Evolutionary conservation across 208 protist genomes (phyloP), one percentile per base, ranked within the genome.

Genomic region (Crithidia brevicula): DNA sequence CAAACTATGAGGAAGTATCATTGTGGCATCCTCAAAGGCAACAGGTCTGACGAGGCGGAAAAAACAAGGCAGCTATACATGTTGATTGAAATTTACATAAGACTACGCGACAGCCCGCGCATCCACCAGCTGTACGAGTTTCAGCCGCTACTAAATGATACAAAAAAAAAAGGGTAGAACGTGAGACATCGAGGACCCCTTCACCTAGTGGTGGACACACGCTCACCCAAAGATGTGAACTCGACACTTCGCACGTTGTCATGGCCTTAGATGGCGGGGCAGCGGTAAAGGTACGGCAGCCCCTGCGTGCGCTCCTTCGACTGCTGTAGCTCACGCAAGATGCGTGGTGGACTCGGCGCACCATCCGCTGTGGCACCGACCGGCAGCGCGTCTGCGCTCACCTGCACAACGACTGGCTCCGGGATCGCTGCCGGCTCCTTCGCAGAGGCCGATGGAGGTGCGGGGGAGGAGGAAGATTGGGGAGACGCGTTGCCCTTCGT

Each of bases 271-370:
- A 97, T 93, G 20, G 89, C 88, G n/a, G 93, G 93, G 50, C 93
- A 97, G 46, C 93, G 88, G 78, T 97, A 97, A 9, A 97, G 74
- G 75, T 97, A 97, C 23, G 93, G 91, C 42, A 97, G 75, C 1
- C 89, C 89, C 47, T 97, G 93, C 15, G 87, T 92, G 6, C 89
- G 71, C 46, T 96, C 91, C 81, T 88, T 94, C 15, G 91, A 93
- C 27, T 70, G 77, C 67, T 95, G 89, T 57, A 97, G 60, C 51
- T 93, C 87, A 4, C 83, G 56, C 50, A 97, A 63, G 16, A 95
- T 70, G 25, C 74, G 74, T 10, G 25, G 20, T 27, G 51, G 74
- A 5, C 33, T 51, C 28, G 25, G 22, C 23, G 42, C 9, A 51
- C 52, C 52, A 13, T 74, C 76, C 5, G 57, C 68, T 11, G 52